Base-by-base conservation (phyloP, 345 rosid genomes). In the Citrus maxima region DNA sequence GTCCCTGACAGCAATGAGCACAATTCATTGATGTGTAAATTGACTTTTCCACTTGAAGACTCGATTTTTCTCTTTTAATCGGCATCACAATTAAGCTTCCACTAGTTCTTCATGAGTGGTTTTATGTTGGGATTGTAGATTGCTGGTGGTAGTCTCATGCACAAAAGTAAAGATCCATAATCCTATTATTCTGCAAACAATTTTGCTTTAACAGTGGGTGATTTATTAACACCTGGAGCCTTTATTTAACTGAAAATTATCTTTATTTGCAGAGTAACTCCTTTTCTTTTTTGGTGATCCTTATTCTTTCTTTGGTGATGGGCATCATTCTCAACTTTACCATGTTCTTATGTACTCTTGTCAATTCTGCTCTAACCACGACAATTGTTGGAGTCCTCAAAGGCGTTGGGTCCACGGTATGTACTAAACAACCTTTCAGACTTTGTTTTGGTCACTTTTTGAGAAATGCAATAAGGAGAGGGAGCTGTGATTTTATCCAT, bases 351-450 rank as follows among this genome's bases (percentile, higher is more conserved):
- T 95, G 98, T 84, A 95, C 99, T 80, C 85, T 95, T 72, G 98
- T 95, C 84, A 95, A 95, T 87, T 95, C 98, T 76, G 99, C 99
- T 61, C 84, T 95, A 58, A 95, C 99, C 68, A 95, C 99, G 55
- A 95, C 99, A 76, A 95, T 95, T 46, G 98, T 95, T 54, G 98
- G 99, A 78, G 98, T 95, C 74, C 98, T 93, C 79, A 95, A 95
- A 87, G 99, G 99, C 69, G 98, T 95, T 59, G 99, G 94, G 25
- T 93, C 98, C 70, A 93, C 97, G 81, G 98, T 95, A 83, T 74
- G 98, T 89, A 46, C 22, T 56, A 35, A 5, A 32, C 27, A 46
- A 42, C 32, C 35, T 25, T 49, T 58, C 49, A 4, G 38, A n/a
- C 10, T 66, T 27, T 54, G 12, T 51, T 70, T 51, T 70, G 28